Conservation (phyloP, 2,329 filamentous ascomycete genomes). For the Cercospora sp. region DNA sequence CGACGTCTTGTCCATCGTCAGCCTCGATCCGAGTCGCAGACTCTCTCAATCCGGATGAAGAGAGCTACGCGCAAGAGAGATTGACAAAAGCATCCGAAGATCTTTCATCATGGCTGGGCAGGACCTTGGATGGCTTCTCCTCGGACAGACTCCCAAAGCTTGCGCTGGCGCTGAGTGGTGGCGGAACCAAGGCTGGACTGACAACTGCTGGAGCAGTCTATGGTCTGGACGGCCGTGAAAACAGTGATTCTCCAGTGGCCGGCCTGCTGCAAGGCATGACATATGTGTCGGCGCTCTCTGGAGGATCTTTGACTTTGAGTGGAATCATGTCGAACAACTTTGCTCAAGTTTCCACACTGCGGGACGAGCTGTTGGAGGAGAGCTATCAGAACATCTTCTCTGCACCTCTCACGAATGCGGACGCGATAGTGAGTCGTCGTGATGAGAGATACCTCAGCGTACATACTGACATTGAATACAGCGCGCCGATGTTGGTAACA, state of each 20-base stretch:
- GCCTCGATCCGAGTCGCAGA: slow-evolving; percentile 12
- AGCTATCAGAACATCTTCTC: slow-evolving; percentile 21
- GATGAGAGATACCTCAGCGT: neutral
- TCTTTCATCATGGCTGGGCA: slow-evolving; percentile 15
- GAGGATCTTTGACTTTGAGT: slow-evolving; percentile 20
- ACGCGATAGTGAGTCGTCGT: slow-evolving; percentile 5
- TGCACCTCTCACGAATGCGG: slow-evolving; percentile 4
- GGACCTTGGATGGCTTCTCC: slow-evolving; percentile 5
- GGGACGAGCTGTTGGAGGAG: slow-evolving; percentile 10
- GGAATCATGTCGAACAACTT: slow-evolving; percentile 24
- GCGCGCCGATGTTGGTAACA: slow-evolving; percentile 17
- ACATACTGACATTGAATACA: neutral
- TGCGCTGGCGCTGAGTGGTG: slow-evolving; percentile 19
- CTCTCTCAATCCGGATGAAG: slow-evolving; percentile 14
- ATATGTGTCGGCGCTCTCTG: slow-evolving; percentile 20
- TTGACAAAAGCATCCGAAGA: slow-evolving; percentile 6
- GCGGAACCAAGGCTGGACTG: slow-evolving; percentile 22
- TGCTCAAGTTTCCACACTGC: slow-evolving; percentile 16
- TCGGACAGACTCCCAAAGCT: slow-evolving; percentile 14
- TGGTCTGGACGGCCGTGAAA: slow-evolving; percentile 18
- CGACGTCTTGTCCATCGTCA: slow-evolving; percentile 8
- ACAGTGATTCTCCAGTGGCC: slow-evolving; percentile 9
- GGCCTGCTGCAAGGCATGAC: slow-evolving; percentile 21
- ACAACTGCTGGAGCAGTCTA: slow-evolving; percentile 21
- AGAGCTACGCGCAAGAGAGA: slow-evolving; percentile 8